Conservation (phyloP, 805 yeast species). For the Yarrowia osloensis region DNA sequence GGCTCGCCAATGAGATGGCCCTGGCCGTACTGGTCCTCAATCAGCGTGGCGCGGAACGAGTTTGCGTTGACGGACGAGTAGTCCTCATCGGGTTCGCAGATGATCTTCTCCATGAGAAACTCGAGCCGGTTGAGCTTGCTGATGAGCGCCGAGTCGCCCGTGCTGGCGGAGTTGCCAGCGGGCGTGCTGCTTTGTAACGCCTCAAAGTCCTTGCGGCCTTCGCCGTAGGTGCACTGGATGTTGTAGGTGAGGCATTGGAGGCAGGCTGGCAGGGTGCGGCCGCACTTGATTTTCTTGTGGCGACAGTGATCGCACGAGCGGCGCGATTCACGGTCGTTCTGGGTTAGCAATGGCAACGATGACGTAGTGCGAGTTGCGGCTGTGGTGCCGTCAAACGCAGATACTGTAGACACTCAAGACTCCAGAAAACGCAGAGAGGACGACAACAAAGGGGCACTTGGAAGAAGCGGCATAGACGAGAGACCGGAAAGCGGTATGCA, state of each 20-base stretch:
- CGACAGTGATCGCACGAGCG: slow-evolving; percentile 27
- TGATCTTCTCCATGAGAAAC: slow-evolving; percentile 14
- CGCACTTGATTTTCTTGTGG: slow-evolving; percentile 19
- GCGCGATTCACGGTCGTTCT: slow-evolving; percentile 25
- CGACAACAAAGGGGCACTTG: no score
- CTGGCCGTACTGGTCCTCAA: not conserved
- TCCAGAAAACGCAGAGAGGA: no score
- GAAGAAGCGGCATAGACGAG: no score
- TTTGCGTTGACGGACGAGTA: slow-evolving; percentile 11
- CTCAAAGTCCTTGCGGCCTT: slow-evolving; percentile 17
- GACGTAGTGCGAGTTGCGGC: no score
- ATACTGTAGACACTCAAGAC: no score
- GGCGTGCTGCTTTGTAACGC: not conserved
- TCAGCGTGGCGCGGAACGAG: not conserved
- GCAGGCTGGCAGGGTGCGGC: slow-evolving; percentile 14
- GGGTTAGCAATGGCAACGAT: not conserved
- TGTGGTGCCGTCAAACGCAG: no score
- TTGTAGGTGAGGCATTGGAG: slow-evolving; percentile 11
- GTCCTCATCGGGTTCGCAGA: slow-evolving; percentile 20
- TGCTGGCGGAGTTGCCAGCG: not conserved
- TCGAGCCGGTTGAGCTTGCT: slow-evolving; percentile 15
- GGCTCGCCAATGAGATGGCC: slow-evolving; percentile 17
- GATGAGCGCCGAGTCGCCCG: not conserved
- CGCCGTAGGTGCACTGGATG: slow-evolving; percentile 19
- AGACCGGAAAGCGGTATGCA: no score